Percentiles rank a stretch among this genome's conserved stretches.
Evolutionary conservation across 2,329 filamentous ascomycete genomes (phyloP).

Genomic region (Alternaria hordeiaustralica): DNA sequence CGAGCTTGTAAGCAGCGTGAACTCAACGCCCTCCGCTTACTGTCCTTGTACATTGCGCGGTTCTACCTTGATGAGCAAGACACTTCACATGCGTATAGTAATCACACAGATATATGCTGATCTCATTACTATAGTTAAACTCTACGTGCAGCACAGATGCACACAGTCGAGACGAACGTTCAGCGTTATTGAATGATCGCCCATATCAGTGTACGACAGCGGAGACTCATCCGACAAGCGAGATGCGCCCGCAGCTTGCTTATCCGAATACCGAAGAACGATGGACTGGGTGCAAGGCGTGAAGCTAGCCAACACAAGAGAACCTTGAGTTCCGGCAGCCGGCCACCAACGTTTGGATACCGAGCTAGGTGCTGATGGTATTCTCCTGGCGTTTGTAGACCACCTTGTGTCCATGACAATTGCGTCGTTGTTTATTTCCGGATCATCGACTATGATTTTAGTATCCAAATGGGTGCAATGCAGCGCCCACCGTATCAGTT

Average conservation of each 20-base stretch:
- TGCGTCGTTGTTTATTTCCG: background rate
- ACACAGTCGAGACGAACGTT: background rate
- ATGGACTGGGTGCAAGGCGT: background rate
- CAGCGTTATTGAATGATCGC: background rate
- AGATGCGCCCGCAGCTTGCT: background rate
- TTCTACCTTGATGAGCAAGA: no score
- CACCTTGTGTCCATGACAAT: background rate
- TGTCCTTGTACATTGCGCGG: no score
- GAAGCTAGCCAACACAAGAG: background rate
- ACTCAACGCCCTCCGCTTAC: no score
- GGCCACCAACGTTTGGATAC: background rate
- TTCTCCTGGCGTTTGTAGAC: background rate
- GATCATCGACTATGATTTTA: rapidly evolving
- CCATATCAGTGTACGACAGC: background rate
- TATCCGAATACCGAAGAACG: background rate
- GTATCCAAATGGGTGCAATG: rapidly evolving
- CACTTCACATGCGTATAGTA: background rate
- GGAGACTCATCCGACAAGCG: background rate
- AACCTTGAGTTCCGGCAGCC: background rate
- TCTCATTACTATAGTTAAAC: no score
- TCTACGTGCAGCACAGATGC: background rate
- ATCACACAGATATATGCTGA: background rate
- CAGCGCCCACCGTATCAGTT: background rate
- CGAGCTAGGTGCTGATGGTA: background rate
- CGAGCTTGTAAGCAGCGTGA: no score